Conservation (phyloP, 1,284 basidiomycete genomes). For the Laetiporus sulphureus region DNA sequence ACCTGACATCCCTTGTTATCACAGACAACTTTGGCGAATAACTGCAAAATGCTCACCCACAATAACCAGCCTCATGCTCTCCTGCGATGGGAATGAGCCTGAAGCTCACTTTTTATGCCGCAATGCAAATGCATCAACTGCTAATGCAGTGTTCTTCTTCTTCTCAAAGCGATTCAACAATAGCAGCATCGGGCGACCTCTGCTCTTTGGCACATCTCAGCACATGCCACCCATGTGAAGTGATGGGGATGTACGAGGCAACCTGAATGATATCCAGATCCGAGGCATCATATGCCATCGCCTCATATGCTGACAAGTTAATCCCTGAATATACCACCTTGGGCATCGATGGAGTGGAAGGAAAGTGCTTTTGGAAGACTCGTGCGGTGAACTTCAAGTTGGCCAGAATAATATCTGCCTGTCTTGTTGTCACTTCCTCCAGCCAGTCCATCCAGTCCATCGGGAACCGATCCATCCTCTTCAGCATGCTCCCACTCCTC, state of each 20-base stretch:
- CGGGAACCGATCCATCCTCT: conserved; percentile 77
- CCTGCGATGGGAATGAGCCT: conserved; percentile 6
- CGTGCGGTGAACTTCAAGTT: conserved; percentile 89
- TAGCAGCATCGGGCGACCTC: conserved; percentile 70
- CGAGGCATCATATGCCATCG: conserved; percentile 29
- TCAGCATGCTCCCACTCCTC: conserved; percentile 45
- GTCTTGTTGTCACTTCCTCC: conserved; percentile 83
- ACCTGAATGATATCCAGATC: conserved; percentile 52
- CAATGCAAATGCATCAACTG: conserved; percentile 72
- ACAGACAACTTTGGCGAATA: too few species aligned
- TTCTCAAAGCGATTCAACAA: conserved; percentile 95
- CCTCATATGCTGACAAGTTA: conserved; percentile 66
- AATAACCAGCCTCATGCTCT: conserved; percentile 57
- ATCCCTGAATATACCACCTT: conserved; percentile 91
- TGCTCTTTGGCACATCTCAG: conserved; percentile 24
- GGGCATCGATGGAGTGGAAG: conserved; percentile 56
- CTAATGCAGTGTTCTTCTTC: conserved; percentile 89
- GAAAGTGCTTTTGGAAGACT: conserved; percentile 76
- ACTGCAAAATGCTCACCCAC: conserved; percentile 68
- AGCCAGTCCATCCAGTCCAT: conserved; percentile 90
- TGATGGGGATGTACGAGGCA: conserved; percentile 43
- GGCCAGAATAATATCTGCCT: conserved; percentile 86
- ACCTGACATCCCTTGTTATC: conserved; percentile 48
- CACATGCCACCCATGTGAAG: not conserved
- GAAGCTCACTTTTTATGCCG: conserved; percentile 25